phyloP scores from a whole-genome alignment of 345 rosid species.

The Theobroma cacao region DNA sequence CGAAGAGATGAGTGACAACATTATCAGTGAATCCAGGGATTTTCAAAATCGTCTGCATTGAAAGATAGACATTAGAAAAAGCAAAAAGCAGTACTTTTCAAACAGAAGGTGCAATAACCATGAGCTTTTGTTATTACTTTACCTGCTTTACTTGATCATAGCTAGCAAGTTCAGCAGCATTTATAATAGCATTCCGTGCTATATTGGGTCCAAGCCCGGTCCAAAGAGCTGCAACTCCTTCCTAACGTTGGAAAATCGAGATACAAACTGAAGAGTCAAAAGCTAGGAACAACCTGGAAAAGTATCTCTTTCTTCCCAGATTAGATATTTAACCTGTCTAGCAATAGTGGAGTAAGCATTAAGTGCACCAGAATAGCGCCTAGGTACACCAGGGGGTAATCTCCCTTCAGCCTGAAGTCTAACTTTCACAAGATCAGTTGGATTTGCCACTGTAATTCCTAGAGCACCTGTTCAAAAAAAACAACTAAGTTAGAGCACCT shows the following conservation, averaged over 20 bases:
- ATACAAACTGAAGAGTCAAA: slow-evolving; percentile 15
- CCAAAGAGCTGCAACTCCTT: slow-evolving; percentile 94
- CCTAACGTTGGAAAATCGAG: slow-evolving; percentile 46
- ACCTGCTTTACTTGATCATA: slow-evolving; percentile 98
- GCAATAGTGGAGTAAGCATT: slow-evolving; percentile 92
- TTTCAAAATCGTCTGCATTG: slow-evolving; percentile 79
- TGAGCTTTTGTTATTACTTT: slow-evolving; percentile 1
- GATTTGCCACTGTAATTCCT: slow-evolving; percentile 83
- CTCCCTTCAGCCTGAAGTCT: slow-evolving; percentile 99
- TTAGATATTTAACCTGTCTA: slow-evolving; percentile 63
- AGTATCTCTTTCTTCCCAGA: slow-evolving; percentile 12
- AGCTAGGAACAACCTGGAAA: slow-evolving; percentile 1
- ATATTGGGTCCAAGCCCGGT: slow-evolving; percentile 95
- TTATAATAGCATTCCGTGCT: slow-evolving; percentile 91
- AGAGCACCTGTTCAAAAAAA: slow-evolving; percentile 71
- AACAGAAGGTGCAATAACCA: slow-evolving; percentile 9
- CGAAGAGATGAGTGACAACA: slow-evolving; percentile 80
- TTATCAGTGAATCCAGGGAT: slow-evolving; percentile 96
- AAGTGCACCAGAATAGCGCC: slow-evolving; percentile 89
- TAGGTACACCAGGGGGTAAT: slow-evolving; percentile 86
- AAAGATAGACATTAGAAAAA: slow-evolving; percentile 15
- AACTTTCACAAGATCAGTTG: slow-evolving; percentile 99
- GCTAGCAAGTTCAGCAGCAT: slow-evolving; percentile 97
- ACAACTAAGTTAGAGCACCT: not conserved
- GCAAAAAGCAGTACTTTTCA: not conserved